Conservation (phyloP, 352 stramenopile genomes). For the Pythium guiyangense region DNA sequence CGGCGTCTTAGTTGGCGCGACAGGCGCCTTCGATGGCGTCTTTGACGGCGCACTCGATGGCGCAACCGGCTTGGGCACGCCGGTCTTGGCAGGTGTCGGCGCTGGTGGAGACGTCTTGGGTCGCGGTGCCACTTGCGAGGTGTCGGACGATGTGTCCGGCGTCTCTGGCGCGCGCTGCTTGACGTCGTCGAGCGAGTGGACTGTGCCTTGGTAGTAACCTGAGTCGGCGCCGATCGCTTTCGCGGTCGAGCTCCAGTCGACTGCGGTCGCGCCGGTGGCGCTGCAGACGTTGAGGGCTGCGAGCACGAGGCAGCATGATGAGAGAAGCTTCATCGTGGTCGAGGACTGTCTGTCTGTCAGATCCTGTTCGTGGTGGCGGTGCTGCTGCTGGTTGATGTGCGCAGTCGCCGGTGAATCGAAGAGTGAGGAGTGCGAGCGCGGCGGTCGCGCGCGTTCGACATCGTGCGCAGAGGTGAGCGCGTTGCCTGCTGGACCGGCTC, state of each 20-base stretch:
- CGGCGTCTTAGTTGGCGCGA: not conserved
- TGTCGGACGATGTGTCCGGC: not conserved
- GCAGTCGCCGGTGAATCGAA: constrained; percentile 15
- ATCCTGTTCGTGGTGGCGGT: not conserved
- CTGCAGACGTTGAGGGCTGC: constrained; percentile 7
- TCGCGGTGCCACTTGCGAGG: no score
- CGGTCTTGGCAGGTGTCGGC: not conserved
- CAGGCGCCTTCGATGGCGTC: not conserved
- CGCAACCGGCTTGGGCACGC: not conserved
- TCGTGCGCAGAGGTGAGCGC: not conserved
- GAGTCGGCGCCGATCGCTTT: constrained; percentile 6
- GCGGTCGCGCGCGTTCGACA: not conserved
- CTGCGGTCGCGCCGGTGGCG: not conserved
- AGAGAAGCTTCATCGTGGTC: constrained; percentile 11
- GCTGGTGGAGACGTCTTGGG: not conserved
- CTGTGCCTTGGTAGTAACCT: constrained; percentile 6
- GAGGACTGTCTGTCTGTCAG: not conserved
- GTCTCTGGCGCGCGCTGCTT: constrained; percentile 7
- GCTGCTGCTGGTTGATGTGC: constrained; percentile 1
- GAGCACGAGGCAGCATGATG: constrained; percentile 11
- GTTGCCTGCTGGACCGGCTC: not conserved
- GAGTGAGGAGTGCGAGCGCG: constrained; percentile 4
- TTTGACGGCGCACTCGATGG: not conserved
- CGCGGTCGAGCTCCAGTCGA: constrained; percentile 2
- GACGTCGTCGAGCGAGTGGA: constrained; percentile 7